Conservation (phyloP, 225 moss, liverwort and hornwort genomes). For the Takakia lepidozioides region DNA sequence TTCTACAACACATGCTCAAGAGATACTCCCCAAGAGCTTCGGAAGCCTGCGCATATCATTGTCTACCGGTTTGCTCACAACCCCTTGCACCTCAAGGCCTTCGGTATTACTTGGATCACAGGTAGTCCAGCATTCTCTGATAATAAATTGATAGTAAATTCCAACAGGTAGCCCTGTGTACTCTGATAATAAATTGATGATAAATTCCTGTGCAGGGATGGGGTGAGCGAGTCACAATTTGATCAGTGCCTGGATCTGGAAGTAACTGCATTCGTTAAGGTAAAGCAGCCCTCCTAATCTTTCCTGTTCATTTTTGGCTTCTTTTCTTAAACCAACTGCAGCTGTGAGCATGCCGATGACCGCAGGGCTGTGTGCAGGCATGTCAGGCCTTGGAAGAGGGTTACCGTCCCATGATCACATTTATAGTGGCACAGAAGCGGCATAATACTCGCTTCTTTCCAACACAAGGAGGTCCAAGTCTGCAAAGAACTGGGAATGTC, state of each 20-base stretch:
- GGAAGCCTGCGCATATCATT: conserved; percentile 74
- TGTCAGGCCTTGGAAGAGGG: conserved; percentile 37
- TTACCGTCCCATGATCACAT: conserved; percentile 72
- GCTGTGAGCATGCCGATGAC: background rate
- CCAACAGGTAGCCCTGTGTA: too few relatives aligned
- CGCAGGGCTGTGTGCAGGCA: conserved; percentile 43
- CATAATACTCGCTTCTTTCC: conserved; percentile 97
- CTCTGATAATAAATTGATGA: too few relatives aligned
- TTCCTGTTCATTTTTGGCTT: too few relatives aligned
- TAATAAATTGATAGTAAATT: too few relatives aligned
- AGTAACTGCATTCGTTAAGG: conserved; percentile 65
- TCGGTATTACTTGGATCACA: too few relatives aligned
- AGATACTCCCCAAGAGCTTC: conserved; percentile 2
- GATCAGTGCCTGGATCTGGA: conserved; percentile 78
- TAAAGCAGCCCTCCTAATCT: too few relatives aligned
- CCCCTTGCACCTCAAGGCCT: too few relatives aligned
- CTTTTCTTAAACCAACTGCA: too few relatives aligned
- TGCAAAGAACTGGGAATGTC: conserved; percentile 81
- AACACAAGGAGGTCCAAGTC: conserved; percentile 10
- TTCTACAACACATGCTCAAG: conserved; percentile 59
- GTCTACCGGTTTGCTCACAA: conserved; percentile 57
- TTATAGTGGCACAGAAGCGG: conserved; percentile 83
- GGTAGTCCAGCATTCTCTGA: too few relatives aligned
- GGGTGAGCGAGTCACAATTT: conserved; percentile 91
- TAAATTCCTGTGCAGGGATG: conserved; percentile 55